These are phyloP conservation scores for Xylaria sp. DNA, from an alignment of 2,329 filamentous ascomycete species.

Conservation along the genomic window DNA sequence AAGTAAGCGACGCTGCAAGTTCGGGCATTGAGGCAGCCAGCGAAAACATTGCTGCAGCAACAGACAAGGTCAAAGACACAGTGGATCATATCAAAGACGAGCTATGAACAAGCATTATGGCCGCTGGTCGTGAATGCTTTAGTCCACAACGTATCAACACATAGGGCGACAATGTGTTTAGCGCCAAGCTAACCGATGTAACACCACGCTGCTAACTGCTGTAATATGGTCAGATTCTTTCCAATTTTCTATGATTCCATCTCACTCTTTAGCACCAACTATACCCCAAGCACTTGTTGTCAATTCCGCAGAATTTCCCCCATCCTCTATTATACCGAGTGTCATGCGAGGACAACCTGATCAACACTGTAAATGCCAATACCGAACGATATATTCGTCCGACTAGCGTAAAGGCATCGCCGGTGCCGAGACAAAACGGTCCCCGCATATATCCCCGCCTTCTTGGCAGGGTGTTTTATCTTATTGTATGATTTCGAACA, in stretches of 20 bases:
- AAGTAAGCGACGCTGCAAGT: constrained; percentile 33
- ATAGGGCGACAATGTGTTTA: not conserved
- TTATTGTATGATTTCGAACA: not conserved
- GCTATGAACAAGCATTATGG: constrained; percentile 6
- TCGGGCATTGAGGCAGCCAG: constrained; percentile 31
- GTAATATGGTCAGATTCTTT: not conserved
- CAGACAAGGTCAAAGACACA: constrained; percentile 37
- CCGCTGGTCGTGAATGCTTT: not conserved
- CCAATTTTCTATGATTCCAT: constrained; percentile 10
- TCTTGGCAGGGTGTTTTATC: not conserved
- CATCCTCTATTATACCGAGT: not conserved
- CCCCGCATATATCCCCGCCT: not conserved
- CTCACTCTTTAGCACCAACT: constrained; percentile 30
- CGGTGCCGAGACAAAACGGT: not conserved
- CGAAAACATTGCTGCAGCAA: constrained; percentile 20
- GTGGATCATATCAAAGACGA: constrained; percentile 31
- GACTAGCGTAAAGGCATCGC: not conserved
- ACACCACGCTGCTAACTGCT: not conserved
- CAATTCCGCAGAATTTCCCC: not conserved
- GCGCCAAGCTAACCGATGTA: not conserved
- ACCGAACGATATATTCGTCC: not conserved
- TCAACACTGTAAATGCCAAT: no score
- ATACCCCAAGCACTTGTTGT: constrained; percentile 24
- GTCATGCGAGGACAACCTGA: not conserved
- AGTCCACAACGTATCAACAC: not conserved